Percentiles rank a stretch among this genome's conserved stretches.
Evolutionary conservation across 306 rosid species (phyloP).

Genomic region (Trichosanthes cucumerina): DNA sequence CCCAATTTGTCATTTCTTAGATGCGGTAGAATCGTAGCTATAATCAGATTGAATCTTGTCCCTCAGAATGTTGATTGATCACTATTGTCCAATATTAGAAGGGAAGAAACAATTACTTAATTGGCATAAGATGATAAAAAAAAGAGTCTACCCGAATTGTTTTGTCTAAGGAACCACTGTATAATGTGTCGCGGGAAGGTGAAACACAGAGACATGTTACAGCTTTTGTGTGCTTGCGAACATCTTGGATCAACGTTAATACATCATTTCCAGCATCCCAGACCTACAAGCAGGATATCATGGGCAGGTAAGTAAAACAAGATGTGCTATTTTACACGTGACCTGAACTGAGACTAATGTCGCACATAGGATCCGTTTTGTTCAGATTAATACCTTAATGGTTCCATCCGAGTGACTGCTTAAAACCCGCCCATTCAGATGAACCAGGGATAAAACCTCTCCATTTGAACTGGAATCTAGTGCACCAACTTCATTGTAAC

Average conservation of each 20-base stretch:
- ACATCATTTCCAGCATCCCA: constrained; percentile 73
- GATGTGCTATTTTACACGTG: not conserved
- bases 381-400: constrained; percentile 53
- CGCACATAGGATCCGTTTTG: not conserved
- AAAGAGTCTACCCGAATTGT: constrained; percentile 69
- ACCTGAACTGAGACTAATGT: not conserved
- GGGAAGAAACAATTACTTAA: not conserved
- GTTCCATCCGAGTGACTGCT: constrained; percentile 96
- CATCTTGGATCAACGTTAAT: constrained; percentile 67
- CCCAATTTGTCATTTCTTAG: not conserved
- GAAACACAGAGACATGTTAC: constrained; percentile 54
- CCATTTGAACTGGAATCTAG: constrained; percentile 59
- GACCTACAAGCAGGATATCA: constrained; percentile 37
- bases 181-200: constrained; percentile 47
- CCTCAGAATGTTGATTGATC: not conserved
- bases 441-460: constrained; percentile 63
- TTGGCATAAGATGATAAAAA: not conserved
- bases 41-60: not conserved
- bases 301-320: not conserved
- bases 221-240: constrained; percentile 68
- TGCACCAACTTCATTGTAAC: constrained; percentile 60
- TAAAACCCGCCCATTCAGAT: constrained; percentile 53
- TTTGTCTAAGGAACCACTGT: constrained; percentile 84
- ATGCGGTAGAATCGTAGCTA: not conserved
- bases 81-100: not conserved